Conservation (phyloP, 2,329 filamentous ascomycete species). For the Verticillium longisporum region DNA sequence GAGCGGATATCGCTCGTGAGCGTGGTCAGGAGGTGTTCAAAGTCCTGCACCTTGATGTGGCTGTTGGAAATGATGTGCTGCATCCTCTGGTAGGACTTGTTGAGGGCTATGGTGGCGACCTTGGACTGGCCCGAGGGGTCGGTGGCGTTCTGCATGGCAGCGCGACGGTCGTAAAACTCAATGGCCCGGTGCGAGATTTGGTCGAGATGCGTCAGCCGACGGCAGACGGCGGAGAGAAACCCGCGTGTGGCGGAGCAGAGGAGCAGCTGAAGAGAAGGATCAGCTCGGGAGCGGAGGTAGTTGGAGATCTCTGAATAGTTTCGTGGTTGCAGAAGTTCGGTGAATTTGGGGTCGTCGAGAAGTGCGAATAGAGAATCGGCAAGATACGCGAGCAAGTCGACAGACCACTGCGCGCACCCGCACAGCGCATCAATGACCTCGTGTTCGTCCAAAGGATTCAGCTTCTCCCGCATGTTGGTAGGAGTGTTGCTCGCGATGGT, state of each 20-base stretch:
- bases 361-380: slow-evolving; percentile 52
- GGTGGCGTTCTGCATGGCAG: slow-evolving; percentile 30
- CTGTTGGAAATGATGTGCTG: slow-evolving; percentile 41
- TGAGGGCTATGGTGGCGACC: slow-evolving; percentile 43
- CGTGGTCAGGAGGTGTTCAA: slow-evolving; percentile 52
- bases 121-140: slow-evolving; percentile 29
- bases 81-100: slow-evolving; percentile 49
- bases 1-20: slow-evolving; percentile 43
- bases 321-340: slow-evolving; percentile 38
- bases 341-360: slow-evolving; percentile 43
- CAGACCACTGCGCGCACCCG: slow-evolving; percentile 71
- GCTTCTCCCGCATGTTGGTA: slow-evolving; percentile 44
- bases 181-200: slow-evolving; percentile 39
- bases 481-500: slow-evolving; percentile 55
- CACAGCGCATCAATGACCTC: slow-evolving; percentile 68
- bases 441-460: slow-evolving; percentile 57
- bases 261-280: slow-evolving; percentile 55
- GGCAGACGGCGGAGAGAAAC: slow-evolving; percentile 63
- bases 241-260: slow-evolving; percentile 69
- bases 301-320: slow-evolving; percentile 41
- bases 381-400: slow-evolving; percentile 62
- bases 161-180: slow-evolving; percentile 39
- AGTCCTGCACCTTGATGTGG: slow-evolving; percentile 52
- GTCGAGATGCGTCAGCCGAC: slow-evolving; percentile 54
- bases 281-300: slow-evolving; percentile 47